Evolutionary conservation across 208 protist species (phyloP), one percentile per base, ranked within the genome.

Genomic region (Leishmania mexicana): DNA sequence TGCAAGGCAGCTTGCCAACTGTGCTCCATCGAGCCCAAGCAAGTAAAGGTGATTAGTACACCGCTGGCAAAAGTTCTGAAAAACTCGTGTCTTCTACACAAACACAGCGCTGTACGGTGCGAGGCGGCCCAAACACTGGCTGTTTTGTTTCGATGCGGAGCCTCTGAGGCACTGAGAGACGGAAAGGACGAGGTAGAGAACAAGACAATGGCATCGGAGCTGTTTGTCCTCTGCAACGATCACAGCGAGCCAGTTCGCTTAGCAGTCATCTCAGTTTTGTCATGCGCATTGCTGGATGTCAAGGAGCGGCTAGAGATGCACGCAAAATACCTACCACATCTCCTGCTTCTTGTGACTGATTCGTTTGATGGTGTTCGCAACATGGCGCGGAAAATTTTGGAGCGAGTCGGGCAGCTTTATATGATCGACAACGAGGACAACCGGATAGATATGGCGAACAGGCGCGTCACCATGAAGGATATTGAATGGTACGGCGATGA

Each of bases 401-500:
- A 92, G 45, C 85, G 87, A 31, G 80, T 97, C 7, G 94, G 93
- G 0, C 94, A 92, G 78, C 83, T 96, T 17, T 97, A 94, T 83
- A 42, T 96, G 76, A 64, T 97, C 40, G 95, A 98, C 81, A 97
- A 98, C 81, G 94, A 97, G 78, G 95, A 98, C 76, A 97, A 98
- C 72, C 86, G 91, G 0, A 95, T 96, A 54, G 91, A 98, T 81
- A 77, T 98, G 75, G 85, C 87, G 28, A 93, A 87, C 28, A 87
- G 95, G 72, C 92, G 92, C 28, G 79, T 98, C 17, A 95, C 94
- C 24, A 92, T 97, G 89, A 98, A 97, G 75, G 95, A 98, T 83
- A 96, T 98, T 86, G 92, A 96, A 60, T 98, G 95, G 95, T 98
- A 98, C 86, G 95, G 85, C 28, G 95, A 98, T 81, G 95, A 97